Conservation (phyloP, 1,284 basidiomycete genomes). For the Malassezia restricta region DNA sequence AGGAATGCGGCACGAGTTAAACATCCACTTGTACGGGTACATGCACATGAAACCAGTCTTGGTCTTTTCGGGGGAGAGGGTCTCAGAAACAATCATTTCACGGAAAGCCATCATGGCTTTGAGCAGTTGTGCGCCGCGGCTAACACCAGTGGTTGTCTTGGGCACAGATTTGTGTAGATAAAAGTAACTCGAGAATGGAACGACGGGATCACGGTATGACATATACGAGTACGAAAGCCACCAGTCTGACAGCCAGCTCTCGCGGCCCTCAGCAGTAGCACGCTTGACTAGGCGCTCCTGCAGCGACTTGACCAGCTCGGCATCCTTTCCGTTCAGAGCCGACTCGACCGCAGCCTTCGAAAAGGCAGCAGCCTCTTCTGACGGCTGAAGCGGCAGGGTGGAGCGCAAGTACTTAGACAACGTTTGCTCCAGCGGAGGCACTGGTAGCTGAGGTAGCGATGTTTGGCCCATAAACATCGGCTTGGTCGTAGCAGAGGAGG, state of each 20-base stretch:
- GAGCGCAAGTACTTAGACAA: constrained; percentile 35
- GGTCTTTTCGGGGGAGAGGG: constrained; percentile 79
- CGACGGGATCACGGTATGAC: constrained; percentile 63
- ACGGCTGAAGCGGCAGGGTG: constrained; percentile 32
- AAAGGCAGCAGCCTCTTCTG: constrained; percentile 20
- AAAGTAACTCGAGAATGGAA: constrained; percentile 90
- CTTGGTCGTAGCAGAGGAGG: constrained; percentile 7
- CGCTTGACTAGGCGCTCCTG: constrained; percentile 67
- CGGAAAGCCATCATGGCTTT: constrained; percentile 44
- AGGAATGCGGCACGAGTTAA: constrained; percentile 81
- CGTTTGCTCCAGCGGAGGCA: constrained; percentile 40
- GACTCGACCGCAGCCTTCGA: constrained; percentile 50
- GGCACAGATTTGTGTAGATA: constrained; percentile 67
- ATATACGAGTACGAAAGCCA: constrained; percentile 79
- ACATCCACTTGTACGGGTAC: constrained; percentile 93
- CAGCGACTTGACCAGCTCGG: constrained; percentile 61
- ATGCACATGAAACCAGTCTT: constrained; percentile 75
- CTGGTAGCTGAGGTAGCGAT: constrained; percentile 39
- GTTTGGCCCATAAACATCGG: constrained; percentile 36
- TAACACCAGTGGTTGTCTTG: constrained; percentile 23
- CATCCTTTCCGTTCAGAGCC: constrained; percentile 56
- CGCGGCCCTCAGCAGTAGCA: constrained; percentile 50
- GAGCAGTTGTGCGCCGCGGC: constrained; percentile 35
- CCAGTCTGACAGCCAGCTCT: constrained; percentile 89
- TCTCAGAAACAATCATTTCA: constrained; percentile 48